phyloP scores from a whole-genome alignment of 169 alveolate species.

The Plasmodium vinckei region DNA sequence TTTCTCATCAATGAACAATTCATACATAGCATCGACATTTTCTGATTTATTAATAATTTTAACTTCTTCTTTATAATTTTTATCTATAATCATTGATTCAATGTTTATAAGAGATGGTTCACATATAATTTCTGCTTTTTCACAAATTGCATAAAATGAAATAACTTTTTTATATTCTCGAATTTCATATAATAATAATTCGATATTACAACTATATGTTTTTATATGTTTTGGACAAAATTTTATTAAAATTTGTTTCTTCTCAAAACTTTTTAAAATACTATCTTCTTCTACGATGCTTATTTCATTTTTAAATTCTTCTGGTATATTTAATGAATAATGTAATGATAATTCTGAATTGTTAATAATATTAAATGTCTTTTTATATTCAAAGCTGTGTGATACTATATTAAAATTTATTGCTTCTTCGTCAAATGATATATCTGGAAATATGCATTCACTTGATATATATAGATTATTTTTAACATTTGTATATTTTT shows the following conservation, averaged over 20 bases:
- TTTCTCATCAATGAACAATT: conserved; percentile 44
- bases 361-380: conserved; percentile 25
- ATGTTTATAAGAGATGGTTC: conserved; percentile 42
- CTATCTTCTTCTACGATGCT: conserved; percentile 9
- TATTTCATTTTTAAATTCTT: conserved; percentile 64
- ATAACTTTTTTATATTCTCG: conserved; percentile 31
- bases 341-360: conserved; percentile 45
- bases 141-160: conserved; percentile 51
- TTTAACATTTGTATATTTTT: conserved; percentile 59
- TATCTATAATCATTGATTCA: conserved; percentile 58
- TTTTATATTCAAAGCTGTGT: conserved; percentile 51
- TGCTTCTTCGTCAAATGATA: conserved; percentile 26
- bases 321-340: conserved; percentile 28
- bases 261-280: conserved; percentile 17
- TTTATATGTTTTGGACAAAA: conserved; percentile 54
- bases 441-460: conserved; percentile 33
- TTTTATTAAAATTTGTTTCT: conserved; percentile 23
- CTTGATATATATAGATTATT: conserved; percentile 20
- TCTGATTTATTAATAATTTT: conserved; percentile 42
- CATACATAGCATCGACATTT: conserved; percentile 48
- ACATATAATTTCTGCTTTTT: conserved; percentile 15
- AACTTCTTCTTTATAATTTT: conserved; percentile 43
- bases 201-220: conserved; percentile 14
- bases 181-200: conserved; percentile 46
- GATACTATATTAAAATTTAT: conserved; percentile 58